Conservation (phyloP, 164 flowering plant species). For the Berberis vulgaris region DNA sequence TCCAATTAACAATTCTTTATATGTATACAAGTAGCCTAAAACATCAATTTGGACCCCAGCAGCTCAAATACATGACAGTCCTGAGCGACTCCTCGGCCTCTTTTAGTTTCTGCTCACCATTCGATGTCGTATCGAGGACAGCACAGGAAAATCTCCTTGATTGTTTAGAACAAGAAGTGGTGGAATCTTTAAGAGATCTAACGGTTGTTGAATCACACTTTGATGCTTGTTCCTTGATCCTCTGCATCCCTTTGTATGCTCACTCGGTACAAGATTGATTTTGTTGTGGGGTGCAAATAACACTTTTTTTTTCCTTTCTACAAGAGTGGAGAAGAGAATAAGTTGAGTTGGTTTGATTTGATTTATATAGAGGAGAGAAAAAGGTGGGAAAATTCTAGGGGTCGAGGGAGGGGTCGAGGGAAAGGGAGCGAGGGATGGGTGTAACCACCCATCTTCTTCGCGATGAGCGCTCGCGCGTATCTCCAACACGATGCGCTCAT, state of each 20-base stretch:
- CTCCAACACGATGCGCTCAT: too few species aligned
- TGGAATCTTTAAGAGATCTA: neutral
- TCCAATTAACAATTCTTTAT: too few species aligned
- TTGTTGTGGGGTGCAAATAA: too few species aligned
- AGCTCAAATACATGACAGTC: constrained; percentile 60
- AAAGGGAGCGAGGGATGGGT: too few species aligned
- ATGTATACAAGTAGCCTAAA: neutral
- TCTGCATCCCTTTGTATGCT: neutral
- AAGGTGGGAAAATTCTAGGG: too few species aligned
- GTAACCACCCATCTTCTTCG: too few species aligned
- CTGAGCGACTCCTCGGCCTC: constrained; percentile 51
- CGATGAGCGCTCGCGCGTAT: too few species aligned
- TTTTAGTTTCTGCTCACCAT: constrained; percentile 15
- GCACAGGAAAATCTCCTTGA: neutral
- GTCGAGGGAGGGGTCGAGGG: too few species aligned
- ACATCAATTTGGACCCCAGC: constrained; percentile 51
- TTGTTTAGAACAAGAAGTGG: neutral
- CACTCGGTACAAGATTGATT: neutral
- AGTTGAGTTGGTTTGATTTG: too few species aligned
- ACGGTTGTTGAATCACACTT: neutral
- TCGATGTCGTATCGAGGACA: constrained; percentile 11
- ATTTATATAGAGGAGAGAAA: too few species aligned
- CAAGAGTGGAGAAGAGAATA: too few species aligned
- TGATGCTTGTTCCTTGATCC: neutral
- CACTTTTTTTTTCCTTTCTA: too few species aligned